Conservation (phyloP, 768 basidiomycete species). For the Heimioporus sp. region DNA sequence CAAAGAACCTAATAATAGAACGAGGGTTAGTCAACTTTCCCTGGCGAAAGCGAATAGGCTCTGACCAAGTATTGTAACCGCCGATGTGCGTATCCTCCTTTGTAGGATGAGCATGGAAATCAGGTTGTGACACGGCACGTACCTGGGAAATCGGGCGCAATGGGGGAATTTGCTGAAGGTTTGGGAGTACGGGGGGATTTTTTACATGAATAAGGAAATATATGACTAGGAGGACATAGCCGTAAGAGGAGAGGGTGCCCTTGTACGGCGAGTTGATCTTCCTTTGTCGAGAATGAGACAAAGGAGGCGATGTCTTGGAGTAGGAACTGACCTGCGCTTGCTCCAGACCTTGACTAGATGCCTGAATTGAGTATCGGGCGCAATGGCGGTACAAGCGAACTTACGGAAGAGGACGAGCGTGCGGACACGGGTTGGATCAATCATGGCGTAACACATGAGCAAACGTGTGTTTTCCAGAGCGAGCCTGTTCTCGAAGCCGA, state of each 20-base stretch:
- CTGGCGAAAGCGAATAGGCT: constrained; percentile 4
- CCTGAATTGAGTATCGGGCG: constrained; percentile 10
- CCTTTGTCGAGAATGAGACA: constrained; percentile 37
- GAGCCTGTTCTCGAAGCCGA: constrained; percentile 96
- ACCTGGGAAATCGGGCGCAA: constrained; percentile 82
- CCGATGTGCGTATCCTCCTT: constrained; percentile 81
- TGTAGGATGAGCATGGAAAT: constrained; percentile 10
- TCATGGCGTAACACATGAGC: constrained; percentile 95
- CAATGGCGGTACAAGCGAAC: constrained; percentile 37
- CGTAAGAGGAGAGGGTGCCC: constrained; percentile 95
- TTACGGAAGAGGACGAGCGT: constrained; percentile 95
- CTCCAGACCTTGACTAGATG: constrained; percentile 95
- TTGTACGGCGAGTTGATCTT: constrained; percentile 99
- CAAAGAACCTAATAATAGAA: constrained; percentile 73
- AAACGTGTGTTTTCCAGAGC: constrained; percentile 96
- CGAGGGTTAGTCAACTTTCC: constrained; percentile 4
- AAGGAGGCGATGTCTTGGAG: not conserved
- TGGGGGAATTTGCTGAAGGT: constrained; percentile 93
- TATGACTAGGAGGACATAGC: constrained; percentile 96
- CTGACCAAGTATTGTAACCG: constrained; percentile 79
- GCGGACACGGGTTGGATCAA: constrained; percentile 90
- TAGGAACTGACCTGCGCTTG: constrained; percentile 68
- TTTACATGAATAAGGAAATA: constrained; percentile 98
- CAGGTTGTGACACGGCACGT: constrained; percentile 14
- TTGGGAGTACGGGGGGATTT: constrained; percentile 93